Evolutionary conservation across 2,329 filamentous ascomycete genomes (phyloP), one percentile per base, ranked within the genome.

Genomic region (Mycosphaerella arachidis): DNA sequence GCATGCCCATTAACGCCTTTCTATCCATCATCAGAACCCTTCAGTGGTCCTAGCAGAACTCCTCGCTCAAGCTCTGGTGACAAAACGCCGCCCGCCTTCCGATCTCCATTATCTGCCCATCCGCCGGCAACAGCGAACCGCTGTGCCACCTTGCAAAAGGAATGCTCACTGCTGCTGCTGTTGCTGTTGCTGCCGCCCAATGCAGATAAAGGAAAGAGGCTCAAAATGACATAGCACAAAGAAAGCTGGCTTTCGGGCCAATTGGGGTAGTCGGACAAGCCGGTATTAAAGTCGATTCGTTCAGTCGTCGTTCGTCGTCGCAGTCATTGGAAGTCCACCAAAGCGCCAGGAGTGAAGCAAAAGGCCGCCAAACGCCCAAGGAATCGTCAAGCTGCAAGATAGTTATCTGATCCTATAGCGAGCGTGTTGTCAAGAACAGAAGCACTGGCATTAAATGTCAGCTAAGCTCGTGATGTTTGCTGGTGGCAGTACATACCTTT

Each of bases 211-310:
- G 53, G 50, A 59, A 62, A 52, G 46, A 54, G 40, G 48, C 35
- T 53, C 29, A 61, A 59, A 57, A 54, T 63, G 16, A 64, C 63
- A 65, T 65, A 63, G 59, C 57, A 60, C 59, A 65, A 61, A 50
- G 61, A 66, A 59, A 66, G 63, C 59, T 62, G 60, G 57, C 50
- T 27, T 53, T 45, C 20, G 57, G 20, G 37, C 57, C 60, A 51
- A 56, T 55, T 43, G 56, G 48, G 48, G 53, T 54, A 18, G 35
- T 54, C 54, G 54, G 59, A 60, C 59, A 65, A 55, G 55, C 61
- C 58, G 57, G 53, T 58, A 64, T 62, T 63, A 63, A 50, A 45
- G 20, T 66, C 64, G 59, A 65, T 60, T 66, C 63, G 63, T 66
- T 46, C 51, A 55, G 59, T 66, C 64, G 57, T 66, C 55, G 57